These are phyloP conservation scores for Bigelowiella natans DNA, from an alignment of 78 protist species.

Conservation along the genomic window DNA sequence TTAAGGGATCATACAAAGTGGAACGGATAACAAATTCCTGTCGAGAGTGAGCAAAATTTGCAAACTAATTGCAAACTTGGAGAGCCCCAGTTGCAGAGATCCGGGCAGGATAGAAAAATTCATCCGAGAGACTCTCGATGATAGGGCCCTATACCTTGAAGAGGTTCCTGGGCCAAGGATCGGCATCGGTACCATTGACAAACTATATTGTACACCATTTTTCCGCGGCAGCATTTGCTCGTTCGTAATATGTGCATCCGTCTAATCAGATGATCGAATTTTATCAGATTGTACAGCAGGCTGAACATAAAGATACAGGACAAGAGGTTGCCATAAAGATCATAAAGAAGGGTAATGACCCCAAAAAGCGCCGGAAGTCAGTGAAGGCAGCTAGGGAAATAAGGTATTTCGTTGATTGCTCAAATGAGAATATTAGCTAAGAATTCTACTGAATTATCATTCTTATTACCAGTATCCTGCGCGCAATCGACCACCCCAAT, in stretches of 20 bases:
- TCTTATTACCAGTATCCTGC: too few relatives aligned
- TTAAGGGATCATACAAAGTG: not conserved
- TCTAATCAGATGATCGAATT: too few relatives aligned
- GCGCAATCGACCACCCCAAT: not conserved
- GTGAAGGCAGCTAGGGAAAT: not conserved
- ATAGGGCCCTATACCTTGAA: not conserved
- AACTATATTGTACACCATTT: too few relatives aligned
- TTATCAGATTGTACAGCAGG: not conserved
- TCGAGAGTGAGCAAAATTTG: not conserved
- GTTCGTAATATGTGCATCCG: too few relatives aligned
- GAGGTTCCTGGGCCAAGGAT: not conserved
- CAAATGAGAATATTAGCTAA: too few relatives aligned
- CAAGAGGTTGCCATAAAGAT: not conserved
- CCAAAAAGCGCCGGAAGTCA: not conserved
- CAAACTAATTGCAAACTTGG: too few relatives aligned
- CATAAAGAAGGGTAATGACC: not conserved
- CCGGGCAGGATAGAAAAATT: too few relatives aligned
- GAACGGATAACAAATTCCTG: not conserved
- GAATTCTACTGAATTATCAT: too few relatives aligned
- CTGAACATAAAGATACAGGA: not conserved
- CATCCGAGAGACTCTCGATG: not conserved
- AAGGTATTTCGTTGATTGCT: too few relatives aligned
- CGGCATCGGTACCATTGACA: not conserved
- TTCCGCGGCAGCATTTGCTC: too few relatives aligned
- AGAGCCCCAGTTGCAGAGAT: too few relatives aligned